Evolutionary conservation across 352 stramenopile genomes (phyloP), one percentile per base, ranked within the genome.

Genomic region (Phytopythium kandeliae): DNA sequence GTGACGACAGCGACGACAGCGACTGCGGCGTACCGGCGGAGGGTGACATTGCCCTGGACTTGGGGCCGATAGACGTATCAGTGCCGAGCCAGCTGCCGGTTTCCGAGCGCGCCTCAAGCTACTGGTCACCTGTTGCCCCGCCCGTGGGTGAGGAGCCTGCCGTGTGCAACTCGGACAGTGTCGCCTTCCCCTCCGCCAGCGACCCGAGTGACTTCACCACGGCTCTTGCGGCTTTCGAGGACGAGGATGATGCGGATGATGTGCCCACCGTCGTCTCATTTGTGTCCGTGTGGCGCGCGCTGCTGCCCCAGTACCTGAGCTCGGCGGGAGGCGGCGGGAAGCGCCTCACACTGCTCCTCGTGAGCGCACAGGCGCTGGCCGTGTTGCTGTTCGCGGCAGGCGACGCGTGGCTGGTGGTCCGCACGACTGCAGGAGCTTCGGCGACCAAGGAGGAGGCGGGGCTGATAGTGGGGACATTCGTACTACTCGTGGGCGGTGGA

Each of bases 391-490:
- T 82, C 47, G 74, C 97, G 7, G 34, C 78, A 6, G 94, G 84
- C 40, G 93, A 96, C 48, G 84, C 95, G 55, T 98, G 89, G 86
- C 56, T 98, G 9, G 93, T 82, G 12, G 83, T 92, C 61, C 98
- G 94, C 88, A 83, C 88, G 5, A 71, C 55, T 38, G 62, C 66
- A 22, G 72, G 46, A 50, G 53, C 65, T 22, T 74, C 47, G 49
- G 55, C 33, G 31, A 83, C 97, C 13, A 72, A 89, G 9, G 96
- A 89, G 33, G 96, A 40, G 60, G 61, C 28, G 37, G 80, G 86
- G 57, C 46, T 91, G 47, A 52, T 71, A 46, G 43, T 17, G 28
- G 25, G 43, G 0, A 78, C 89, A 42, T 91, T 89, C 58, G 62
- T 62, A 12, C 72, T 55, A 0, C 62, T 92, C 36, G 81, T 69